Evolutionary conservation across 208 protist genomes (phyloP).

Genomic region (Acanthamoeba triangularis): DNA sequence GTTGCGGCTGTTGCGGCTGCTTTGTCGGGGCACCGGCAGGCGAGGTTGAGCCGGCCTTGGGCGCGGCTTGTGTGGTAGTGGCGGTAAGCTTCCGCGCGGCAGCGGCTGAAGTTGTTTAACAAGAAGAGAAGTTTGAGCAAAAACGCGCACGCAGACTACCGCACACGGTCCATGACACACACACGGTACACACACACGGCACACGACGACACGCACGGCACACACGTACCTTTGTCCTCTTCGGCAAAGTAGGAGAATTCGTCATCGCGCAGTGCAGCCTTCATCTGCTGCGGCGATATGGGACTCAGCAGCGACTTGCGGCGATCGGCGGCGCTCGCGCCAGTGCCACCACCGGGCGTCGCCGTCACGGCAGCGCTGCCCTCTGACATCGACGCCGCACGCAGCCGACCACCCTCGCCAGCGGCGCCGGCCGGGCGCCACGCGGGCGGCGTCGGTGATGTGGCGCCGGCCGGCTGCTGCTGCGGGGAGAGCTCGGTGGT

Average conservation of each 20-base stretch:
- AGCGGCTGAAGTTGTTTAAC: no score
- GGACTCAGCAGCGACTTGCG: constrained; percentile 27
- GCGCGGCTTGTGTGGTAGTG: no score
- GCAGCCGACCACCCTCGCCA: background rate
- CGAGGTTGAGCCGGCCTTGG: no score
- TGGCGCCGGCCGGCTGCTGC: no score
- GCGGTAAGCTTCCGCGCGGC: no score
- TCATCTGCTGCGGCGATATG: background rate
- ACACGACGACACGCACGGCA: no score
- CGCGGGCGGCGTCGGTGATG: no score
- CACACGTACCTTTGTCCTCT: background rate
- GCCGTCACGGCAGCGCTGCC: background rate
- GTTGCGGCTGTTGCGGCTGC: background rate
- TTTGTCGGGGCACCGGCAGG: no score
- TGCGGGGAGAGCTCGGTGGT: background rate
- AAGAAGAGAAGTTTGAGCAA: no score
- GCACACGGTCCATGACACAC: no score
- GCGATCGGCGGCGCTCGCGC: background rate
- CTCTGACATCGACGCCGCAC: background rate
- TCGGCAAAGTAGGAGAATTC: constrained; percentile 22
- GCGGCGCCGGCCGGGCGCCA: background rate
- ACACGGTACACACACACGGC: no score
- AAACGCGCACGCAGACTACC: no score
- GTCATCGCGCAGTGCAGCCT: constrained; percentile 16
- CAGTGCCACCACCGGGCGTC: background rate